Percentiles rank a stretch among this genome's conserved stretches.
phyloP scores from a whole-genome alignment of 495 filamentous ascomycete genomes.

The Ramalina intermedia region DNA sequence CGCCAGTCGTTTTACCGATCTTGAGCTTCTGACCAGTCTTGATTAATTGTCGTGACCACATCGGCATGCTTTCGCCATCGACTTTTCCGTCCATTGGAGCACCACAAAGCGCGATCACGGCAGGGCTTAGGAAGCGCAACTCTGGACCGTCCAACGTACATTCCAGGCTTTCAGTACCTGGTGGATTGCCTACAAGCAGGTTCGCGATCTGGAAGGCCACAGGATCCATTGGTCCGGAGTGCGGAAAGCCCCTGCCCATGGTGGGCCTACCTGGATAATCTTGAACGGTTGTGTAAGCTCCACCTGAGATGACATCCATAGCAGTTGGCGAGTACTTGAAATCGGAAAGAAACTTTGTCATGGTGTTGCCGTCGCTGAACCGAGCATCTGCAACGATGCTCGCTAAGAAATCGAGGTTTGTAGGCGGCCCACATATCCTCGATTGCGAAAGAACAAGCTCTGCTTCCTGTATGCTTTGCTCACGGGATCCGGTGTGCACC shows the following conservation, averaged over 20 bases:
- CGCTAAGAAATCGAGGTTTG: constrained; percentile 40
- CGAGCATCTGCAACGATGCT: constrained; percentile 26
- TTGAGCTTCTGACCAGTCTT: constrained; percentile 37
- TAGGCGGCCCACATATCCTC: constrained; percentile 38
- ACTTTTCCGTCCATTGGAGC: constrained; percentile 33
- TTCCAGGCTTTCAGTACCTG: constrained; percentile 38
- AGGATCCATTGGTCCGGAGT: constrained; percentile 39
- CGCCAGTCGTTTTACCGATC: constrained; percentile 35
- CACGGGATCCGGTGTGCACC: constrained; percentile 29
- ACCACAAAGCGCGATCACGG: constrained; percentile 39
- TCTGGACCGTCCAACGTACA: constrained; percentile 46
- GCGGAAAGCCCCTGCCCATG: constrained; percentile 23
- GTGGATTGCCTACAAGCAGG: constrained; percentile 39
- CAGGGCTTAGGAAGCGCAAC: constrained; percentile 34
- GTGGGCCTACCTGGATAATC: constrained; percentile 43
- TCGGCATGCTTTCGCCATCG: constrained; percentile 28
- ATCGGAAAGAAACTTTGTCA: constrained; percentile 36
- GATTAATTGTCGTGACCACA: constrained; percentile 40
- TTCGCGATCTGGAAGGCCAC: constrained; percentile 41
- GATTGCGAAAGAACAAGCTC: constrained; percentile 25
- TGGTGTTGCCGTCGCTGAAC: constrained; percentile 34
- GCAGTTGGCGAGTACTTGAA: constrained; percentile 36
- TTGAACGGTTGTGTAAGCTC: constrained; percentile 43
- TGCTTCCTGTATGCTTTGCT: constrained; percentile 31
- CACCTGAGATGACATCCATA: constrained; percentile 42